phyloP scores from a whole-genome alignment of 371 early-diverging fungal genomes.

The Mortierella sp. region DNA sequence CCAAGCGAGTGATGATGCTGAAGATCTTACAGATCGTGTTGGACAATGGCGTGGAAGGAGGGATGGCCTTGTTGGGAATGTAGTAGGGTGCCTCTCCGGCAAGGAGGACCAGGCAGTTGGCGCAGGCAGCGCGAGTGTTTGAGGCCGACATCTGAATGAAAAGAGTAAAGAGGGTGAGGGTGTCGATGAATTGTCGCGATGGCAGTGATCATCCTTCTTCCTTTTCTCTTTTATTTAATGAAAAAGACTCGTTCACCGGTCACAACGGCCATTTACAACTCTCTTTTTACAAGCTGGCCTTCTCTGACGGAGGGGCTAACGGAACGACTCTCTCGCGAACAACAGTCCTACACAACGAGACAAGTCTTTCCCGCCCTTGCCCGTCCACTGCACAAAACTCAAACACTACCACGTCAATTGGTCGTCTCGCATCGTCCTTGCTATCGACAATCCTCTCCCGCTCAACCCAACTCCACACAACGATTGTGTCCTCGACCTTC shows the following conservation, averaged over 20 bases:
- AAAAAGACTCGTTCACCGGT: neutral
- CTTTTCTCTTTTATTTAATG: neutral
- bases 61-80: slow-evolving; percentile 36
- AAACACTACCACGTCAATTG: slow-evolving; percentile 34
- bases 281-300: neutral
- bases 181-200: neutral
- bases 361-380: slow-evolving; percentile 20
- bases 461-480: slow-evolving; percentile 56
- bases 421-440: neutral
- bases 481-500: slow-evolving; percentile 32
- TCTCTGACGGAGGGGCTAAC: neutral
- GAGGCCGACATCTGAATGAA: slow-evolving; percentile 29
- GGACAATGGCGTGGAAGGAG: slow-evolving; percentile 42
- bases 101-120: slow-evolving; percentile 42
- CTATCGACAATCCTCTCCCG: slow-evolving; percentile 13
- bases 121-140: slow-evolving; percentile 45
- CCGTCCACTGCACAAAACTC: slow-evolving; percentile 35
- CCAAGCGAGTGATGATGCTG: neutral
- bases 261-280: neutral
- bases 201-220: neutral
- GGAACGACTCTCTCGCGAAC: slow-evolving; percentile 4
- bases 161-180: too few relatives aligned
- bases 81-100: slow-evolving; percentile 35
- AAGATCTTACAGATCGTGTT: slow-evolving; percentile 46
- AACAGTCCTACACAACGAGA: slow-evolving; percentile 22